Evolutionary conservation across 2,329 filamentous ascomycete genomes (phyloP).

Genomic region (Elsinoe australis): DNA sequence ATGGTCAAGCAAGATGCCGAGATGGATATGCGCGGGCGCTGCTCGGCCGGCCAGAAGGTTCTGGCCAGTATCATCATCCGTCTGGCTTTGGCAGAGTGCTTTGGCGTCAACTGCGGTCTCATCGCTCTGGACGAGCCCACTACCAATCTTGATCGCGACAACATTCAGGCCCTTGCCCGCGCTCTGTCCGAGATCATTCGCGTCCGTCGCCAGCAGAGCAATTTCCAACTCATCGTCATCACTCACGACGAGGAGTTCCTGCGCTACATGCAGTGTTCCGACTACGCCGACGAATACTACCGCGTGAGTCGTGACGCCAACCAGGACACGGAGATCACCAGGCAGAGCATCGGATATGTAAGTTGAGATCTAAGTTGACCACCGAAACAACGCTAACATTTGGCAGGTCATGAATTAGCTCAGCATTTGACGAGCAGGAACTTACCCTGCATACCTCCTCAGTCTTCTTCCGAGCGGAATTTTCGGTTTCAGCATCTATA

Average conservation of each 20-base stretch:
- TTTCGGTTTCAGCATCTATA: not conserved
- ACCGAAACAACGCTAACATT: not conserved
- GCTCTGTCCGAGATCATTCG: slow-evolving; percentile 83
- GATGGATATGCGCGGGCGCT: slow-evolving; percentile 99
- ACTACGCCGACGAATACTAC: slow-evolving; percentile 90
- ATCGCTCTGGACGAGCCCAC: slow-evolving; percentile 97
- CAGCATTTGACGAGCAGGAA: too few relatives aligned
- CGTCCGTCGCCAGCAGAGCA: slow-evolving; percentile 71
- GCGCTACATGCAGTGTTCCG: slow-evolving; percentile 83
- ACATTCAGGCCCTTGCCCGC: slow-evolving; percentile 81
- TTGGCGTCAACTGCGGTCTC: slow-evolving; percentile 89
- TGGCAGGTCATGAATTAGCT: slow-evolving; percentile 15
- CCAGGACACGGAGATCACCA: slow-evolving; percentile 81
- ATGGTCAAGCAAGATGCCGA: slow-evolving; percentile 97
- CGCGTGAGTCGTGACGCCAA: slow-evolving; percentile 72
- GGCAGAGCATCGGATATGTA: slow-evolving; percentile 42
- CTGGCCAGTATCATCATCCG: slow-evolving; percentile 96
- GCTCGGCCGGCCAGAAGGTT: slow-evolving; percentile 93
- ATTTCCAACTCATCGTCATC: slow-evolving; percentile 97
- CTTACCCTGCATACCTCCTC: not conserved
- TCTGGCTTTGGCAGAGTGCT: slow-evolving; percentile 89
- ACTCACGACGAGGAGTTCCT: slow-evolving; percentile 98
- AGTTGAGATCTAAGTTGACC: not conserved
- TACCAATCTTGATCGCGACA: slow-evolving; percentile 91
- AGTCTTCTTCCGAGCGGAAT: not conserved